phyloP scores from a whole-genome alignment of 805 yeast species.

The Sugiyamaella qingdaonensis region DNA sequence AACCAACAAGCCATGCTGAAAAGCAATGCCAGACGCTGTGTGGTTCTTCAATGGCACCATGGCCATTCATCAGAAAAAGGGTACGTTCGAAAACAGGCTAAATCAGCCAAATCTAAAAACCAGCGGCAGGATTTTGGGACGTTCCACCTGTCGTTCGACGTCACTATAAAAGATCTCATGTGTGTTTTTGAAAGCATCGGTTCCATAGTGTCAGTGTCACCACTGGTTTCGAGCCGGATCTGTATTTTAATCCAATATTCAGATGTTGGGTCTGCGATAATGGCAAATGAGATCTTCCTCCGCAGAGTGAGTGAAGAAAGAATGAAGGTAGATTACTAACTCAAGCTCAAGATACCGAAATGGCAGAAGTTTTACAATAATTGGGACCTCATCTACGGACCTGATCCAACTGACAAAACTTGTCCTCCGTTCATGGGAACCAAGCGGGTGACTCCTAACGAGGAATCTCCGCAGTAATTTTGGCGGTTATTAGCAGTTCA shows the following conservation, averaged over 20 bases:
- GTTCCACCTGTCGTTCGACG: slow-evolving; percentile 5
- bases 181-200: slow-evolving; percentile 17
- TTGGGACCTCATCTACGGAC: slow-evolving; percentile 1
- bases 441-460: no score
- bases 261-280: slow-evolving; percentile 22
- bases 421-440: not conserved
- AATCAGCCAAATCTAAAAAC: no score
- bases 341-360: not conserved
- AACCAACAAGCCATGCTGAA: not conserved
- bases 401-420: not conserved
- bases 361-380: not conserved
- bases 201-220: slow-evolving; percentile 15
- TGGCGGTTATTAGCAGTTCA: no score
- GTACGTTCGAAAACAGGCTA: no score
- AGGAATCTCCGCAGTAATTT: no score
- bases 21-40: not conserved
- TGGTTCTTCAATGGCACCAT: not conserved
- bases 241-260: slow-evolving; percentile 19
- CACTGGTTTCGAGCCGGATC: slow-evolving; percentile 11
- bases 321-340: not conserved
- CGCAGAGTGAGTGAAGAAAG: not conserved
- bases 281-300: slow-evolving; percentile 8
- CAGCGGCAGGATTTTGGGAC: not conserved
- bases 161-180: slow-evolving; percentile 14
- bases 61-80: not conserved